Evolutionary conservation across 139 green algal species (phyloP), one percentile per base, ranked within the genome.

Genomic region (Auxenochlorella protothecoides): DNA sequence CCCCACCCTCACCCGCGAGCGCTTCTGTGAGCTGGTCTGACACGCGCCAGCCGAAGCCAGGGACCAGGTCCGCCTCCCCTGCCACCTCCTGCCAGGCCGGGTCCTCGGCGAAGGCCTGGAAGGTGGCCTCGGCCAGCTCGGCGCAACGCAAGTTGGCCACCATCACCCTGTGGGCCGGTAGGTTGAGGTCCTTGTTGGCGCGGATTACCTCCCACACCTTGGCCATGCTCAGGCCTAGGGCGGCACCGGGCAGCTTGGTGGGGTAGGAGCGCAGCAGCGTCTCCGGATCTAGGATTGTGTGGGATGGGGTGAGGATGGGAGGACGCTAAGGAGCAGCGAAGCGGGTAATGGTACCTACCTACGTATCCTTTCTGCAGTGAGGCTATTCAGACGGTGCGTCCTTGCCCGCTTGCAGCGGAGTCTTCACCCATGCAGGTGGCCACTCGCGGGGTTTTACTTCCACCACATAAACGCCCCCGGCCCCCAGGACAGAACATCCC

Each of bases 141-240:
- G 85, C 81, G 79, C 94, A 99, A 2, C 94, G 82, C 13, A 98
- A 91, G 69, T 94, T 97, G 72, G 94, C 94, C 59, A 99, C 94
- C 94, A 98, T 99, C 73, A 93, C 91, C 84, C 93, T 94, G 85
- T 99, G 95, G 2, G 95, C 94, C 2, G 95, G 95, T 55, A 99
- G 83, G 75, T 99, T 93, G 66, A 99, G 89, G 84, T 99, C 94
- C 77, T 93, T 95, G 81, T 98, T 92, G 27, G 88, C 83, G 6
- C 77, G 77, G 51, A 99, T 92, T 66, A 94, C 80, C 44, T 91
- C 80, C 95, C 95, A 99, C 60, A 97, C 90, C 51, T 91, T 85
- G 27, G 76, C 63, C 53, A 88, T 83, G 79, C 82, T 92, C n/a
- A 97, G 79, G 9, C 82, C 70, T 44, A 98, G 84, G 1, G 87